These are phyloP conservation scores for Hansenula lynferdii DNA, from an alignment of 1,139 yeast genomes.

Conservation along the genomic window DNA sequence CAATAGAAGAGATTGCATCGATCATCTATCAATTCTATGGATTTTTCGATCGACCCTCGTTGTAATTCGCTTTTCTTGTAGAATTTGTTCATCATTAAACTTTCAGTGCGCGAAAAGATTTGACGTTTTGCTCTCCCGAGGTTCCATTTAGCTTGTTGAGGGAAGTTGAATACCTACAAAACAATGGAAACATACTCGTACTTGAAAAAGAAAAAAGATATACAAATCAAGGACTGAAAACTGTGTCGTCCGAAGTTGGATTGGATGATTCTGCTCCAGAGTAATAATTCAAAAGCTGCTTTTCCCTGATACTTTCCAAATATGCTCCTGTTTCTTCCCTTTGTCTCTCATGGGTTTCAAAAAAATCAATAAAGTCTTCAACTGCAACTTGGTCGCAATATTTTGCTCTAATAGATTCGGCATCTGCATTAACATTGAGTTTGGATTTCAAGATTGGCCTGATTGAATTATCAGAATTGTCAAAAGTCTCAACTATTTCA, in stretches of 20 bases:
- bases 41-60: too few species aligned
- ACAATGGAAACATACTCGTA: too few species aligned
- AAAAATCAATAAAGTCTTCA: constrained; percentile 26
- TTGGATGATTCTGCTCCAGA: constrained; percentile 3
- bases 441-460: constrained; percentile 27
- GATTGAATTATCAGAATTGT: background rate
- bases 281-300: constrained; percentile 27
- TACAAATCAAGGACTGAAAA: background rate
- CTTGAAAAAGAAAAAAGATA: too few species aligned
- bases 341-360: constrained; percentile 26
- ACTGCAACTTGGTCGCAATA: constrained; percentile 27
- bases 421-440: constrained; percentile 24
- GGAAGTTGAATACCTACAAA: too few species aligned
- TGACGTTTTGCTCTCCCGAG: too few species aligned
- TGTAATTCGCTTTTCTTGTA: too few species aligned
- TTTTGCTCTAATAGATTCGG: constrained; percentile 25
- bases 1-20: constrained; percentile 12
- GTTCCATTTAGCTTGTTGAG: too few species aligned
- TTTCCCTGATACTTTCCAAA: constrained; percentile 24
- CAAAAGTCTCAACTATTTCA: background rate
- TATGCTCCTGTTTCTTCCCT: constrained; percentile 25
- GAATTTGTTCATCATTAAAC: too few species aligned
- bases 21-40: background rate
- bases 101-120: too few species aligned
- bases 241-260: background rate